Conservation (phyloP, 1,139 yeast species). For the Kurtzmaniella quercitrusa region DNA sequence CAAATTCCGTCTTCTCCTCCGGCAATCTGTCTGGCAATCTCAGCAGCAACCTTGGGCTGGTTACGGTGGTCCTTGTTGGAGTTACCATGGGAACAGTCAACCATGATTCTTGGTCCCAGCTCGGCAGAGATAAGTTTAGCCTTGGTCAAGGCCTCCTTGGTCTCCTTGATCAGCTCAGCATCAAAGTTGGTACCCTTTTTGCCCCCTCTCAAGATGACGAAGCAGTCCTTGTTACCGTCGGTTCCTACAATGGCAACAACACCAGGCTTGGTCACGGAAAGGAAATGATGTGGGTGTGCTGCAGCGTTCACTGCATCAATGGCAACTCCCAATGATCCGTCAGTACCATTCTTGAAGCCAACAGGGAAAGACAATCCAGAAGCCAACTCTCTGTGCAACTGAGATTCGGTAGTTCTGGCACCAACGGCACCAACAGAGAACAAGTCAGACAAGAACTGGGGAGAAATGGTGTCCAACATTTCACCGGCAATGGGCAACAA, state of each 20-base stretch:
- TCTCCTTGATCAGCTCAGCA: constrained; percentile 67
- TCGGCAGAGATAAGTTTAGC: constrained; percentile 45
- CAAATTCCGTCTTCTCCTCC: constrained; percentile 74
- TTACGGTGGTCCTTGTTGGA: constrained; percentile 90
- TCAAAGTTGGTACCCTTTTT: constrained; percentile 91
- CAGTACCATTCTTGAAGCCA: constrained; percentile 98
- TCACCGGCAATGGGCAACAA: constrained; percentile 89
- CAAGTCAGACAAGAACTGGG: constrained; percentile 92
- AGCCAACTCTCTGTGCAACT: constrained; percentile 93
- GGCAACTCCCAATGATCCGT: constrained; percentile 90
- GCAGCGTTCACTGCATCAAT: constrained; percentile 94
- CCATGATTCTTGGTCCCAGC: constrained; percentile 59
- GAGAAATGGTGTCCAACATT: constrained; percentile 97
- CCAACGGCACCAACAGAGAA: constrained; percentile 97
- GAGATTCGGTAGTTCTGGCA: constrained; percentile 98
- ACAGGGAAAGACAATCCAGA: constrained; percentile 97
- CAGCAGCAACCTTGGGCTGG: constrained; percentile 82
- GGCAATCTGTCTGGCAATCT: constrained; percentile 78
- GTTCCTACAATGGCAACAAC: constrained; percentile 95
- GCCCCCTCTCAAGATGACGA: constrained; percentile 93
- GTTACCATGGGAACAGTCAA: constrained; percentile 97
- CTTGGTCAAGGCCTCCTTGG: constrained; percentile 49
- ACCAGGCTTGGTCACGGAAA: constrained; percentile 96
- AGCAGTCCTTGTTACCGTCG: constrained; percentile 86
- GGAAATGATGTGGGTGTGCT: constrained; percentile 87